phyloP scores from a whole-genome alignment of 192 early-diverging fungal genomes.

The Endogone sp. region DNA sequence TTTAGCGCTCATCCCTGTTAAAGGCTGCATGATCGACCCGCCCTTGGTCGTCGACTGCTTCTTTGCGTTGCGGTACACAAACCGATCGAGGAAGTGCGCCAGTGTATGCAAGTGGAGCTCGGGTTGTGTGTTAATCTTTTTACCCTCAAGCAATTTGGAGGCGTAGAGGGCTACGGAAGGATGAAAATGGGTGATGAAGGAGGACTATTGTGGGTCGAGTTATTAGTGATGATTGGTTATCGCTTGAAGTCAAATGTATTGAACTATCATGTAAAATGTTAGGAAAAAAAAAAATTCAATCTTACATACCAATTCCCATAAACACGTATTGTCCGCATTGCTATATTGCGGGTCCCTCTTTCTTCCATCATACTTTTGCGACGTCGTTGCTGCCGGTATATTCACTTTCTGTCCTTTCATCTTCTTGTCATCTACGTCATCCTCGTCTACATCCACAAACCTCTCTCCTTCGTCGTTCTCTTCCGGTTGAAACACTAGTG shows the following conservation, averaged over 20 bases:
- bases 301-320: slow-evolving; percentile 86
- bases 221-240: no score
- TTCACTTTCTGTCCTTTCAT: slow-evolving; percentile 10
- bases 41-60: slow-evolving; percentile 58
- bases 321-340: slow-evolving; percentile 74
- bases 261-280: background rate
- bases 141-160: slow-evolving; percentile 60
- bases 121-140: slow-evolving; percentile 62
- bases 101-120: slow-evolving; percentile 90
- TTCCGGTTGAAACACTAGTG: slow-evolving; percentile 64
- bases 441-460: slow-evolving; percentile 57
- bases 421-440: slow-evolving; percentile 36
- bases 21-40: slow-evolving; percentile 60
- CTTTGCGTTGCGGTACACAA: slow-evolving; percentile 95
- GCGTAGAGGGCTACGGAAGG: slow-evolving; percentile 88
- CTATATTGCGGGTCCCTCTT: slow-evolving; percentile 87
- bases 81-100: slow-evolving; percentile 90
- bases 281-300: background rate
- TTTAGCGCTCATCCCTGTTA: slow-evolving; percentile 44
- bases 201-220: slow-evolving; percentile 29
- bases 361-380: slow-evolving; percentile 66
- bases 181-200: slow-evolving; percentile 83
- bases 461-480: slow-evolving; percentile 64
- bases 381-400: background rate
- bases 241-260: background rate